These are phyloP conservation scores for Singerocomus rubriflavus DNA, from an alignment of 1,284 basidiomycete genomes.

Conservation along the genomic window DNA sequence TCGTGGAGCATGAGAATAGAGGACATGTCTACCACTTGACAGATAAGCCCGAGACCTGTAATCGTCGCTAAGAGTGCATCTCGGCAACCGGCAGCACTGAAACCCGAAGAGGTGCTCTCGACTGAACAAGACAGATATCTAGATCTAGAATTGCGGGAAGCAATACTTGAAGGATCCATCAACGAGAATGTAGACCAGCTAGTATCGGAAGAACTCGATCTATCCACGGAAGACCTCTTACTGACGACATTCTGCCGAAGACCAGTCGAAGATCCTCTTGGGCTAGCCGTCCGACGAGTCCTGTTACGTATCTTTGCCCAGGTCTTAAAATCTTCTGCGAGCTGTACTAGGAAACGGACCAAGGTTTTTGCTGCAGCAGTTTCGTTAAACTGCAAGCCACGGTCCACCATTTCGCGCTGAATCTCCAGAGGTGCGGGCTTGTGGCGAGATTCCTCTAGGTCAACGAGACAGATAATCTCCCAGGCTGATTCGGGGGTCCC, in stretches of 20 bases:
- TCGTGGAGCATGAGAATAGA: slow-evolving; percentile 10
- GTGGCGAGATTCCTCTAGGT: slow-evolving; percentile 1
- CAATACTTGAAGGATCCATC: background rate
- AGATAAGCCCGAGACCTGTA: slow-evolving; percentile 6
- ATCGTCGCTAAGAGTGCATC: slow-evolving; percentile 8
- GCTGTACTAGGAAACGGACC: slow-evolving; percentile 1
- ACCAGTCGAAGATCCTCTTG: background rate
- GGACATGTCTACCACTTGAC: slow-evolving; percentile 14
- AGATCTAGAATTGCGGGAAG: background rate
- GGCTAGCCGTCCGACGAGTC: background rate
- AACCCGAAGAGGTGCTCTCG: slow-evolving; percentile 1
- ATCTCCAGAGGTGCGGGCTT: slow-evolving; percentile 10
- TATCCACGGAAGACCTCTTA: background rate
- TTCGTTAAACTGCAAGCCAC: slow-evolving; percentile 5
- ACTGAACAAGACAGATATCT: background rate
- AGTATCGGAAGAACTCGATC: background rate
- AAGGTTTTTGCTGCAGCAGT: slow-evolving; percentile 19
- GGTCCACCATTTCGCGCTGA: slow-evolving; percentile 24
- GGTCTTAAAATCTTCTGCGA: slow-evolving; percentile 1
- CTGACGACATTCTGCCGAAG: too few species aligned
- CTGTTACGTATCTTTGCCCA: slow-evolving; percentile 5
- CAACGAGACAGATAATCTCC: slow-evolving; percentile 10
- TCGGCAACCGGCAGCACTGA: background rate
- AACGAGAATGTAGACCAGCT: background rate
- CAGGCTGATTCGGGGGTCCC: slow-evolving; percentile 17